Conservation (phyloP, 179 eudicot species). For the Drosera spatulata region DNA sequence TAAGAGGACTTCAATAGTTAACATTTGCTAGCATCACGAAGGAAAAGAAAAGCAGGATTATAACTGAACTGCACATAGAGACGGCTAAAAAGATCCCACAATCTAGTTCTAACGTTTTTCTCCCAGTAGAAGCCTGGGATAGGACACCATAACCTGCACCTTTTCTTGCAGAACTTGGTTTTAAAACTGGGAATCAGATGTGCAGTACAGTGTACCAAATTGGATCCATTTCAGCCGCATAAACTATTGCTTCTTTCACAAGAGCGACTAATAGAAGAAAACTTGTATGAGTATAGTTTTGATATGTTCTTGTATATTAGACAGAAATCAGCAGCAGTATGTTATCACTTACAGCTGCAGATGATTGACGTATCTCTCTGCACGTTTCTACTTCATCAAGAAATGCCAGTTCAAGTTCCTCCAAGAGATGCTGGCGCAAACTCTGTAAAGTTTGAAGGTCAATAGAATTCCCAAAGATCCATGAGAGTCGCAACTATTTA, state of each 20-base stretch:
- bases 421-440: constrained; percentile 63
- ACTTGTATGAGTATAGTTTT: too few relatives aligned
- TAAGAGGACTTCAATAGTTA: not conserved
- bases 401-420: constrained; percentile 85
- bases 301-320: not conserved
- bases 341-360: constrained; percentile 67
- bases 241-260: not conserved
- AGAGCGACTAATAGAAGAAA: not conserved
- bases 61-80: not conserved
- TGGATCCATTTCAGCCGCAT: too few relatives aligned
- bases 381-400: constrained; percentile 79
- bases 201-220: too few relatives aligned
- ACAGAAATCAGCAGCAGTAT: not conserved
- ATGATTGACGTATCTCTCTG: constrained; percentile 66
- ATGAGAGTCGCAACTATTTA: not conserved
- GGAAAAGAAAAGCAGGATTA: not conserved
- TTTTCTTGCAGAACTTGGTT: too few relatives aligned
- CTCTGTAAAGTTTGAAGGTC: constrained; percentile 22
- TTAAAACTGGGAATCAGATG: too few relatives aligned
- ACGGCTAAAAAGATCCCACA: too few relatives aligned
- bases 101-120: too few relatives aligned
- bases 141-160: too few relatives aligned
- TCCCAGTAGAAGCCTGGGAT: too few relatives aligned
- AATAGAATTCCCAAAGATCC: not conserved
- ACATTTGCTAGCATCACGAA: not conserved